Conservation (phyloP, 2,329 filamentous ascomycete genomes). For the Penicillium sp. region DNA sequence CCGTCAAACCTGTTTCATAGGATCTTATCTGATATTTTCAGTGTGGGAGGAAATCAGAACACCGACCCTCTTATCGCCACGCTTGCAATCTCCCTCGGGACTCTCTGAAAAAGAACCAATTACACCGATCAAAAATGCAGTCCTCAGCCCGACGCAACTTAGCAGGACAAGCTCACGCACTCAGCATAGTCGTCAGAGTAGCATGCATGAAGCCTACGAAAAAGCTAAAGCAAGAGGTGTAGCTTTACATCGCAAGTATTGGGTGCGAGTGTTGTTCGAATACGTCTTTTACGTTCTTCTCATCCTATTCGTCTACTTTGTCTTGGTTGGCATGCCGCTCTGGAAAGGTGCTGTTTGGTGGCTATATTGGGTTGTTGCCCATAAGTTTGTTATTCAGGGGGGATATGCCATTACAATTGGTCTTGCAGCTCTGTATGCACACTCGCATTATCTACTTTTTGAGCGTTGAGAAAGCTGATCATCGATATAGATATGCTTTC, state of each 20-base stretch:
- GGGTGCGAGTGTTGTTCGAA: constrained; percentile 45
- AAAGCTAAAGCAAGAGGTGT: constrained; percentile 26
- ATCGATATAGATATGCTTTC: constrained; percentile 33
- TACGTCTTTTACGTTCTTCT: constrained; percentile 44
- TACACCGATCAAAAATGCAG: constrained; percentile 19
- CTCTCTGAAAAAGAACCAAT: constrained; percentile 21
- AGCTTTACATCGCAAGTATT: constrained; percentile 37
- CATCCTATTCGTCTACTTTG: constrained; percentile 50
- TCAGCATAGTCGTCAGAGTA: constrained; percentile 15
- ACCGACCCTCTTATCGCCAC: constrained; percentile 8
- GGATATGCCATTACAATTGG: constrained; percentile 49
- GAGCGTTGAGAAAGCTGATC: not conserved
- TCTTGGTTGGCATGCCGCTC: constrained; percentile 51
- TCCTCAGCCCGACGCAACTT: constrained; percentile 12
- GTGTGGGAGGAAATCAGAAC: constrained; percentile 5
- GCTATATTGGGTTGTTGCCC: constrained; percentile 47
- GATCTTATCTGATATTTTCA: not conserved
- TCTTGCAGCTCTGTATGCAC: constrained; percentile 41
- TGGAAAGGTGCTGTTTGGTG: constrained; percentile 53
- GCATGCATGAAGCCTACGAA: constrained; percentile 25
- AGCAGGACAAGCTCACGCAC: constrained; percentile 14
- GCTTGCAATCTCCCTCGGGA: not conserved
- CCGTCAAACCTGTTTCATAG: not conserved
- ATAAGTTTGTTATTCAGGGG: constrained; percentile 46
- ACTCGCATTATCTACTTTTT: not conserved